These are phyloP conservation scores for Debaryomyces hansenii DNA, from an alignment of 805 yeast genomes.

Conservation along the genomic window DNA sequence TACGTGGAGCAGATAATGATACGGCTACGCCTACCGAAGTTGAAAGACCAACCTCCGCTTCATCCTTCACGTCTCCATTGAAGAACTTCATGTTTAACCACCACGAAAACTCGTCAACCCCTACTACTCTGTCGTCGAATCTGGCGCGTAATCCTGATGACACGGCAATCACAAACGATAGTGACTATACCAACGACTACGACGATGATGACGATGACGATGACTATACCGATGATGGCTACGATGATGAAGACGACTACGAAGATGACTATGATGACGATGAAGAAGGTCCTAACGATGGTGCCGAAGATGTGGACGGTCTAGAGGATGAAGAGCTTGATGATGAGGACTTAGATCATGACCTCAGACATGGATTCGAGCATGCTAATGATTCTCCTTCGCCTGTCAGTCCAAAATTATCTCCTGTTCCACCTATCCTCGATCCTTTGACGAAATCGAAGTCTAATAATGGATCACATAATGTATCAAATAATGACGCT, in stretches of 20 bases:
- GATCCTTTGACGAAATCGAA: background rate
- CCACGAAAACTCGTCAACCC: conserved; percentile 10
- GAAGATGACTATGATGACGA: conserved; percentile 32
- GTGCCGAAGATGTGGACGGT: conserved; percentile 12
- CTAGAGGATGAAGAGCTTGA: conserved; percentile 14
- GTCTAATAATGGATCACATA: background rate
- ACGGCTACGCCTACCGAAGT: conserved; percentile 3
- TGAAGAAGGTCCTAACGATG: conserved; percentile 23
- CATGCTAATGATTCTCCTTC: background rate
- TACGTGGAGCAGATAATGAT: conserved; percentile 3
- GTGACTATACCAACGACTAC: conserved; percentile 14
- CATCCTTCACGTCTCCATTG: conserved; percentile 41
- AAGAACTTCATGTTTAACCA: conserved; percentile 42
- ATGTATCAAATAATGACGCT: no score
- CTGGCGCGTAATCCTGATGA: conserved; percentile 2
- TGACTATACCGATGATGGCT: conserved; percentile 25
- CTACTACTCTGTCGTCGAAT: no score
- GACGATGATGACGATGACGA: conserved; percentile 24
- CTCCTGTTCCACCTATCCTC: background rate
- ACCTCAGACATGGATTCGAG: conserved; percentile 5
- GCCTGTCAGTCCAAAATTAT: background rate
- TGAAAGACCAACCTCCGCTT: conserved; percentile 34
- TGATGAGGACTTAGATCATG: conserved; percentile 13
- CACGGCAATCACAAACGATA: conserved; percentile 10
- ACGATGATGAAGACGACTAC: conserved; percentile 22